Conservation (phyloP, 768 basidiomycete genomes). For the Lepiota brunneoincarnata region DNA sequence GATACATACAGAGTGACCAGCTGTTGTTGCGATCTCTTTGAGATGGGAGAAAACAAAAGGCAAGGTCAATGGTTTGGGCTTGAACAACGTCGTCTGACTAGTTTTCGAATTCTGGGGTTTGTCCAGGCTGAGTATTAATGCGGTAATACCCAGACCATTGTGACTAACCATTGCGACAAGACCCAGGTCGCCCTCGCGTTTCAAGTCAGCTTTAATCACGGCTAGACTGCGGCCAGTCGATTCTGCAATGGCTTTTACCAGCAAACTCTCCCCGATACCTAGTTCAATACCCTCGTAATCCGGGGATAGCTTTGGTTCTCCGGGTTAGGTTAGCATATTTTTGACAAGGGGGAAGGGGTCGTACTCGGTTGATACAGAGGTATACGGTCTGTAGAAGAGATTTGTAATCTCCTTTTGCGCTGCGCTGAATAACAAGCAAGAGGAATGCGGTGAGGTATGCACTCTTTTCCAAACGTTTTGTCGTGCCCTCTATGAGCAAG, state of each 20-base stretch:
- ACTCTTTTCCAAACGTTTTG: slow-evolving; percentile 92
- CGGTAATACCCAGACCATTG: neutral
- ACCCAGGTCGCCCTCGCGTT: slow-evolving; percentile 94
- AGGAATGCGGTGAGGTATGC: slow-evolving; percentile 87
- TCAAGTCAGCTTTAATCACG: slow-evolving; percentile 86
- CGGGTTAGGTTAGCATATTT: neutral
- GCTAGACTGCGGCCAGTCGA: slow-evolving; percentile 87
- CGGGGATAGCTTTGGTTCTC: slow-evolving; percentile 68
- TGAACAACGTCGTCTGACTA: slow-evolving; percentile 90
- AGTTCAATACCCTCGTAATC: slow-evolving; percentile 95
- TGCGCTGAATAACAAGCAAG: slow-evolving; percentile 84
- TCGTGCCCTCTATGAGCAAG: slow-evolving; percentile 87
- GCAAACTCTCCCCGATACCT: slow-evolving; percentile 91
- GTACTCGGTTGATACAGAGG: slow-evolving; percentile 92
- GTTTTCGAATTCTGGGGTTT: slow-evolving; percentile 85
- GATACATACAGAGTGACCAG: slow-evolving; percentile 70
- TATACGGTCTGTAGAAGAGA: slow-evolving; percentile 89
- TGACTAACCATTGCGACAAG: slow-evolving; percentile 86
- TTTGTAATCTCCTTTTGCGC: slow-evolving; percentile 68
- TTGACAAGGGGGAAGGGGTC: slow-evolving; percentile 21
- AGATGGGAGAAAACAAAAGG: slow-evolving; percentile 88
- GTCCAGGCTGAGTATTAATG: neutral
- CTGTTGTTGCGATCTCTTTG: slow-evolving; percentile 83
- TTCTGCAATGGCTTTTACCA: slow-evolving; percentile 94
- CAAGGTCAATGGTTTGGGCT: slow-evolving; percentile 87